phyloP scores from a whole-genome alignment of 2,329 filamentous ascomycete genomes.

The Akanthomyces uredinophilus region DNA sequence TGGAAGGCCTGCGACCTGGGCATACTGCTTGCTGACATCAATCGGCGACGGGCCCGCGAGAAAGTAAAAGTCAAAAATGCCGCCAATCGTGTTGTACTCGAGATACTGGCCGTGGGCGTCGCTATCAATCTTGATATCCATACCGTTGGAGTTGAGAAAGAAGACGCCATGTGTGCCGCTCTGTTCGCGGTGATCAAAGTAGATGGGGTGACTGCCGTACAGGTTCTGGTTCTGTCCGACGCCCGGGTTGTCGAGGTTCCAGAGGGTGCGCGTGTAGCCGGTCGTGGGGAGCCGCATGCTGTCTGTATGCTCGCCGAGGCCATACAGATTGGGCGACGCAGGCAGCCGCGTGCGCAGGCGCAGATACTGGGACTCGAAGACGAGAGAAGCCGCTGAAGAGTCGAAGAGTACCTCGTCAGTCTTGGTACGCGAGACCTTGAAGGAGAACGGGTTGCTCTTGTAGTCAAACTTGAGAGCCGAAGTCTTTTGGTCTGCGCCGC shows the following conservation, averaged over 20 bases:
- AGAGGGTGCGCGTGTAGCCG: constrained; percentile 56
- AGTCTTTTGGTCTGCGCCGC: constrained; percentile 20
- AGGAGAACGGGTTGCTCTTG: constrained; percentile 53
- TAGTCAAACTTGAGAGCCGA: constrained; percentile 41
- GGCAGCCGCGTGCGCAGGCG: constrained; percentile 64
- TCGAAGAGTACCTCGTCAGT: constrained; percentile 53
- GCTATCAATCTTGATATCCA: constrained; percentile 67
- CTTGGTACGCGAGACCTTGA: constrained; percentile 42
- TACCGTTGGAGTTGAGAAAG: constrained; percentile 69
- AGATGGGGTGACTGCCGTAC: constrained; percentile 74
- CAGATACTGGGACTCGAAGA: constrained; percentile 72
- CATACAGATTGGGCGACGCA: constrained; percentile 63
- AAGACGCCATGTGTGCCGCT: constrained; percentile 68
- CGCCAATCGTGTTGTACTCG: constrained; percentile 76
- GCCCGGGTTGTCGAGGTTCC: constrained; percentile 62
- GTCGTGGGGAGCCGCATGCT: constrained; percentile 59
- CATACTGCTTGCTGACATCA: constrained; percentile 67
- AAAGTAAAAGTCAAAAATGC: constrained; percentile 75
- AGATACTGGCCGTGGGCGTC: constrained; percentile 60
- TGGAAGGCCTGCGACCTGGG: constrained; percentile 62
- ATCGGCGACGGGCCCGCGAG: constrained; percentile 66
- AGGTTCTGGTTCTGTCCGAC: constrained; percentile 61
- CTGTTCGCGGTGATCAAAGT: constrained; percentile 51
- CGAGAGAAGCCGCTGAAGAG: constrained; percentile 55
- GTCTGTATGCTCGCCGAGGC: constrained; percentile 69